A percentile compares a stretch with the other conserved stretches of the same genome.
These are phyloP conservation scores for Cnidoscolus chayamansa DNA, from an alignment of 441 rosid species.

Conservation along the genomic window DNA sequence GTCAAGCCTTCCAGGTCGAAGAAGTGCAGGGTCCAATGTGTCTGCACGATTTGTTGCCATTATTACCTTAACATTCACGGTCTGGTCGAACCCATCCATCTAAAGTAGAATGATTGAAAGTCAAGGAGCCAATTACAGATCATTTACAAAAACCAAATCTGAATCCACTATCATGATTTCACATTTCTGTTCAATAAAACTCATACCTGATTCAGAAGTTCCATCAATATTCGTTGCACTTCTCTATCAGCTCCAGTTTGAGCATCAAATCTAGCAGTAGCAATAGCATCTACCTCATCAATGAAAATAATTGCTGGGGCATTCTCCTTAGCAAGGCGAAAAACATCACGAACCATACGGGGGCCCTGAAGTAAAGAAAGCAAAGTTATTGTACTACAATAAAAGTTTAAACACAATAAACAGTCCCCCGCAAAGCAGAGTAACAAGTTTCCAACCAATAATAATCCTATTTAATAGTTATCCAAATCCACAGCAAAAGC, in stretches of 20 bases:
- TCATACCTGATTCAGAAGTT: slow-evolving; percentile 88
- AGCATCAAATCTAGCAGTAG: slow-evolving; percentile 99
- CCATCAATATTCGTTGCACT: slow-evolving; percentile 97
- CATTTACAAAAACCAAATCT: neutral
- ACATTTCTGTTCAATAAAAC: neutral
- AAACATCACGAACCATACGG: slow-evolving; percentile 96
- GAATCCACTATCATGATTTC: neutral
- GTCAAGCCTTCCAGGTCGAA: slow-evolving; percentile 98
- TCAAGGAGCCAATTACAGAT: neutral
- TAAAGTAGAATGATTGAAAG: slow-evolving; percentile 25
- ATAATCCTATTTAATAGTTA: neutral
- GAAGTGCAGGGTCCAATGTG: slow-evolving; percentile 96
- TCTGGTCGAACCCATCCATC: slow-evolving; percentile 99
- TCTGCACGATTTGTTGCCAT: slow-evolving; percentile 99
- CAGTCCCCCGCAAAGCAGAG: neutral
- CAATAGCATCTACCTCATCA: slow-evolving; percentile 98
- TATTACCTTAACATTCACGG: slow-evolving; percentile 94
- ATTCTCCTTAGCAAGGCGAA: slow-evolving; percentile 89
- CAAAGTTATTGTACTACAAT: neutral
- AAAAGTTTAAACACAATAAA: neutral
- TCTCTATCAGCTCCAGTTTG: slow-evolving; percentile 99
- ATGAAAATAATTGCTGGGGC: slow-evolving; percentile 98
- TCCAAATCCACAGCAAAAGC: neutral
- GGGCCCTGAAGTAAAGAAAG: slow-evolving; percentile 56
- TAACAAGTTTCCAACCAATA: neutral